Evolutionary conservation across 495 filamentous ascomycete genomes (phyloP).

Genomic region (Aspergillus nidulans): DNA sequence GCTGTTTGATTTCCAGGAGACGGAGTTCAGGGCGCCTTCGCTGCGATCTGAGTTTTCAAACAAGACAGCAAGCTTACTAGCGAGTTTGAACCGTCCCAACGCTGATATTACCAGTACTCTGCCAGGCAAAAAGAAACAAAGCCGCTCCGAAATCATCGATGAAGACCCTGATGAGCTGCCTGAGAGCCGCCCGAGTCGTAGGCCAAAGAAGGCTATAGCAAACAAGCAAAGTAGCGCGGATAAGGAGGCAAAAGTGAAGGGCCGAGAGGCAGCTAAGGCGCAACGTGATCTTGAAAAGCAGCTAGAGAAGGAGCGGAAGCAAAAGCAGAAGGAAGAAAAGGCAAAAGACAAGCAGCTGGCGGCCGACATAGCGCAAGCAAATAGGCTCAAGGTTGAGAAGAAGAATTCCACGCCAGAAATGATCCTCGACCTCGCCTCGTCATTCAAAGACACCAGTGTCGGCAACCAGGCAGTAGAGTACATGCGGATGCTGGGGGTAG

Average conservation of each 20-base stretch:
- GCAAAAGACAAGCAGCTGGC: conserved; percentile 61
- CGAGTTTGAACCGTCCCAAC: conserved; percentile 22
- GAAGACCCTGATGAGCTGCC: conserved; percentile 22
- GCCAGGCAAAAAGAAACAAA: background rate
- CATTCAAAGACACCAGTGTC: conserved; percentile 46
- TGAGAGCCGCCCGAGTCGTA: conserved; percentile 16
- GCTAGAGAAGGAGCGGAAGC: conserved; percentile 47
- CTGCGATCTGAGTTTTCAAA: conserved; percentile 24
- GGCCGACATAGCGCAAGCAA: conserved; percentile 67
- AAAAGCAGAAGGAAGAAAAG: conserved; percentile 49
- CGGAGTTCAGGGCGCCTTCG: conserved; percentile 7
- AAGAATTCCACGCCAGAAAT: conserved; percentile 75
- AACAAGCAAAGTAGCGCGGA: conserved; percentile 34
- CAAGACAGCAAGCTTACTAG: conserved; percentile 38
- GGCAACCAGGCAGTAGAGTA: conserved; percentile 49
- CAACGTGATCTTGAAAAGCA: conserved; percentile 44
- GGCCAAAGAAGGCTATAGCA: conserved; percentile 12
- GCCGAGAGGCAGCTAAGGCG: conserved; percentile 43
- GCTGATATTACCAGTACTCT: background rate
- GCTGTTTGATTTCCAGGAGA: conserved; percentile 11
- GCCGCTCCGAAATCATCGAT: conserved; percentile 3
- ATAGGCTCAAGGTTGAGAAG: conserved; percentile 71
- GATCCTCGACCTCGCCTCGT: conserved; percentile 70
- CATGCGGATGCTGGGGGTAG: conserved; percentile 53
- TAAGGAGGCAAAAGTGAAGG: conserved; percentile 54